phyloP scores from a whole-genome alignment of 2,329 filamentous ascomycete species.

The Aciculosporium take region DNA sequence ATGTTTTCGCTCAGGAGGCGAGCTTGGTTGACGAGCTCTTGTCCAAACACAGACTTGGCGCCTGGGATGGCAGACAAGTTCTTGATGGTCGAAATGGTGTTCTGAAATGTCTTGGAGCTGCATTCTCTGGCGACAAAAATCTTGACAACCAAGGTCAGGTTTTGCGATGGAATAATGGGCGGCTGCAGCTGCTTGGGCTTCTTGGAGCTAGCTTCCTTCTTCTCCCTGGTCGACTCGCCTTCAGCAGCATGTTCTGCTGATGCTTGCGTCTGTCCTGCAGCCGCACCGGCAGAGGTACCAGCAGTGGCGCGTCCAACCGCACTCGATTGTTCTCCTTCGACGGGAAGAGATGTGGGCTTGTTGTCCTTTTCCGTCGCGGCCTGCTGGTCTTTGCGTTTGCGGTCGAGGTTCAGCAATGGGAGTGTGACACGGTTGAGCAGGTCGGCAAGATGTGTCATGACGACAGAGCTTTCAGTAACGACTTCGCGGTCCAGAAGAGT shows the following conservation, averaged over 20 bases:
- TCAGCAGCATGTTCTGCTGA: constrained; percentile 14
- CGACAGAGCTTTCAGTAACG: constrained; percentile 91
- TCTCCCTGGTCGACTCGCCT: constrained; percentile 21
- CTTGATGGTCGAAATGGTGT: constrained; percentile 96
- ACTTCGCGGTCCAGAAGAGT: constrained; percentile 81
- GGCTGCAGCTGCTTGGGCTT: constrained; percentile 53
- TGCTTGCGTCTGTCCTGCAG: constrained; percentile 15
- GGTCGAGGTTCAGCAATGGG: constrained; percentile 68
- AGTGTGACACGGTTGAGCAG: constrained; percentile 79
- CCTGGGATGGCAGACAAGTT: constrained; percentile 88
- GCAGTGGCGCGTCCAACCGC: constrained; percentile 14
- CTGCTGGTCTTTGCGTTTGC: constrained; percentile 30
- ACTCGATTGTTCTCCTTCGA: constrained; percentile 15
- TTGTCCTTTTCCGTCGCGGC: constrained; percentile 19
- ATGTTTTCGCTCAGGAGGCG: constrained; percentile 75
- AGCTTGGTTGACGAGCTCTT: constrained; percentile 79
- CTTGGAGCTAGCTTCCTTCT: constrained; percentile 29
- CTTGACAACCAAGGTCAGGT: constrained; percentile 86
- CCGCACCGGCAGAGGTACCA: constrained; percentile 7
- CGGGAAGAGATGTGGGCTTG: constrained; percentile 9
- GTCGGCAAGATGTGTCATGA: constrained; percentile 86
- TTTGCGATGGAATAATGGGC: constrained; percentile 75
- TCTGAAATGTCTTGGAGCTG: constrained; percentile 94
- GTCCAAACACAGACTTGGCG: constrained; percentile 81
- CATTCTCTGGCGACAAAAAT: constrained; percentile 94